Evolutionary conservation across 2,329 filamentous ascomycete genomes (phyloP).

Genomic region (Rasamsonia emersonii): DNA sequence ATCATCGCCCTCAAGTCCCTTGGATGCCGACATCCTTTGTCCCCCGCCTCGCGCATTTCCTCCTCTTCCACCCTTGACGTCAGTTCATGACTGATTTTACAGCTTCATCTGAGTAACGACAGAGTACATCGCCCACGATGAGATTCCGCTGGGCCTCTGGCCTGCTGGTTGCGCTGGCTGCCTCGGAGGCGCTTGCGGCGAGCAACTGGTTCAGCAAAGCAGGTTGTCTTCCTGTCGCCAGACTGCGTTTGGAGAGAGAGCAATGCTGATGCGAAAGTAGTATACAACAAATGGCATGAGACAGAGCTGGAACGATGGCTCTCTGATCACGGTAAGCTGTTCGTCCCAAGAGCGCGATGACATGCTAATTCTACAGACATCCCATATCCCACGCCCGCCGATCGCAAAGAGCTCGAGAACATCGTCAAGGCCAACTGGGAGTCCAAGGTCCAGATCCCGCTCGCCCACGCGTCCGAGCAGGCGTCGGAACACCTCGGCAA

Average conservation of each 20-base stretch:
- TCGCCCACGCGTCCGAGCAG: slow-evolving; percentile 74
- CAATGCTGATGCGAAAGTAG: slow-evolving; percentile 37
- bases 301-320: slow-evolving; percentile 97
- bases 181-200: slow-evolving; percentile 56
- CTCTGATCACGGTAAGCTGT: slow-evolving; percentile 58
- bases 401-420: slow-evolving; percentile 89
- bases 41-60: too few relatives aligned
- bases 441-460: slow-evolving; percentile 56
- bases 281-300: slow-evolving; percentile 98
- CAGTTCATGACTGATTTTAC: too few relatives aligned
- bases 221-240: slow-evolving; percentile 55
- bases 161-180: slow-evolving; percentile 63
- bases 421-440: slow-evolving; percentile 91
- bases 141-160: slow-evolving; percentile 62
- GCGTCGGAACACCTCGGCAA: slow-evolving; percentile 61
- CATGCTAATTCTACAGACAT: slow-evolving; percentile 44
- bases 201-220: slow-evolving; percentile 82
- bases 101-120: too few relatives aligned
- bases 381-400: slow-evolving; percentile 79
- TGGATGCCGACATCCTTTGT: too few relatives aligned
- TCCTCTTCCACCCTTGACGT: too few relatives aligned
- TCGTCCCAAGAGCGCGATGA: not conserved
- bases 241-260: not conserved
- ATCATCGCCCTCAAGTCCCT: slow-evolving; percentile 2
- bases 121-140: too few relatives aligned